A percentile compares a stretch with the other conserved stretches of the same genome.
Evolutionary conservation across 2,329 filamentous ascomycete genomes (phyloP).

Genomic region (Talaromyces piceae): DNA sequence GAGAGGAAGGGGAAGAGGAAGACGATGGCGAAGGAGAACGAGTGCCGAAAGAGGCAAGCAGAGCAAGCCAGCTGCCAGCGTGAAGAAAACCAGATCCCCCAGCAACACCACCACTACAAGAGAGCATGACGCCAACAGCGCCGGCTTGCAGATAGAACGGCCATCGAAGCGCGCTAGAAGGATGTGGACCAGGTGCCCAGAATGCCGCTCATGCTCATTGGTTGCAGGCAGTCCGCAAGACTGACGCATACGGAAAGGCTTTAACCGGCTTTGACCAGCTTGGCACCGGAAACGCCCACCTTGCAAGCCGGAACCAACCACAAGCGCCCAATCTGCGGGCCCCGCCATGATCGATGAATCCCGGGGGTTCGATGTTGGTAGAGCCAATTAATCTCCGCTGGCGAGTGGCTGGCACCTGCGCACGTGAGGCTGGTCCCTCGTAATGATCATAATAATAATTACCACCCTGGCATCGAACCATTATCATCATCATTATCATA

Average conservation of each 20-base stretch:
- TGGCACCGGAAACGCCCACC: neutral
- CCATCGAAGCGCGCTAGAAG: constrained; percentile 10
- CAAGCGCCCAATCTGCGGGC: neutral
- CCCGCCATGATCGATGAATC: neutral
- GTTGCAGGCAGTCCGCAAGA: neutral
- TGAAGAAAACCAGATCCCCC: too few relatives aligned
- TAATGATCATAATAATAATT: too few relatives aligned
- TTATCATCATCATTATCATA: too few relatives aligned
- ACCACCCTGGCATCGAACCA: too few relatives aligned
- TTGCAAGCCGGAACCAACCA: neutral
- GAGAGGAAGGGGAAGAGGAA: neutral
- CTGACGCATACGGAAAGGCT: too few relatives aligned
- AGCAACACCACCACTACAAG: too few relatives aligned
- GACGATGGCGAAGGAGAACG: neutral
- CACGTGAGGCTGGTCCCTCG: too few relatives aligned
- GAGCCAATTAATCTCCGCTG: neutral
- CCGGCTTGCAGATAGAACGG: constrained; percentile 6
- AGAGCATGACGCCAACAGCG: neutral
- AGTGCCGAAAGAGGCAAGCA: neutral
- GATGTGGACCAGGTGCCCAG: neutral
- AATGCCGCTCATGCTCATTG: neutral
- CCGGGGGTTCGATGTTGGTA: too few relatives aligned
- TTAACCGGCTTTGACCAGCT: too few relatives aligned
- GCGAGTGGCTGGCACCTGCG: neutral
- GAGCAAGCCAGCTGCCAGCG: neutral